Base-by-base conservation (phyloP, 805 yeast genomes). In the Zygotorulaspora chibaensis region DNA sequence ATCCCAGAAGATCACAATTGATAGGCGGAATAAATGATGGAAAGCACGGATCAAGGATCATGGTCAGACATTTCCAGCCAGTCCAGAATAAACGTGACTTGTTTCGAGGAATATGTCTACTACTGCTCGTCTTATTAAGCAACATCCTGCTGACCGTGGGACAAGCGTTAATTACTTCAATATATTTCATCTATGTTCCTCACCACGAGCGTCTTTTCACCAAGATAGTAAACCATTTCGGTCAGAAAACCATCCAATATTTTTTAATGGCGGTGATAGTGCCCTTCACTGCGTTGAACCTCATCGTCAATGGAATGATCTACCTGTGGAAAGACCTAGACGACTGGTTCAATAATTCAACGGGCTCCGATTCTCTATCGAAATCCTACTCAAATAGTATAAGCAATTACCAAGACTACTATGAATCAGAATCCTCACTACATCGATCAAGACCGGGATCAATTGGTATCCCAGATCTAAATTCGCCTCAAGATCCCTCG, bases 161-260 rank as follows among this genome's bases (percentile, higher is more conserved):
- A 0, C 61, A 67, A 37, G 45, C 68, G 1, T 52, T 69, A 20
- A 48, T 69, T 2, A 47, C 68, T 15, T 69, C 74, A 27, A 67
- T 70, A 11, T 65, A 70, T 43, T 70, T 70, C 61, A 67, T 70
- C 31, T 71, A 67, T 50, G 68, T 68, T 1, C 72, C 71, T 2
- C 66, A 61, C 1, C 62, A 70, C 35, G 58, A 58, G 26, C 55
- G 55, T 12, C 53, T 65, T 30, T 56, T 61, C 37, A 63, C 72
- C 11, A 53, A 60, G 3, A 47, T 53, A 2, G 62, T 66, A 6
- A 67, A 62, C 41, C 63, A 56, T 42, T 69, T 60, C 50, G 73
- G 69, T 16, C 57, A 62, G 36, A 63, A 59, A 48, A 53, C 61
- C 2, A 53, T 70, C 36, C 18, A 47, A 12, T 37, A 48, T 17